phyloP scores from a whole-genome alignment of 352 stramenopile species.

The Globisporangium cylindrosporum region DNA sequence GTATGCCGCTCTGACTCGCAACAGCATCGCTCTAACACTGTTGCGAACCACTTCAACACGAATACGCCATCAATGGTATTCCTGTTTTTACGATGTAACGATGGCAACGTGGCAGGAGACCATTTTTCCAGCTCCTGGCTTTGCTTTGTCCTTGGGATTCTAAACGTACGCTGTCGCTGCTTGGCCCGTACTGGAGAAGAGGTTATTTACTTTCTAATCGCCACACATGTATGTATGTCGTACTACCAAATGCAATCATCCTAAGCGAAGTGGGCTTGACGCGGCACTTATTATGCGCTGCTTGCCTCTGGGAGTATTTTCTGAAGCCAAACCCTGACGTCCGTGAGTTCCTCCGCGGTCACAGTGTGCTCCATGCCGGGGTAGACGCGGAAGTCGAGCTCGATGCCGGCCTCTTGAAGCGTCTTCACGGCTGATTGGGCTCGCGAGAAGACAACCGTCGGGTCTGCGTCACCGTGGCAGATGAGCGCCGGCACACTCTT shows the following conservation, averaged over 20 bases:
- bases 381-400: slow-evolving; percentile 68
- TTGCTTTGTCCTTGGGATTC: neutral
- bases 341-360: slow-evolving; percentile 65
- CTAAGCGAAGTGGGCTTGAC: neutral
- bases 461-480: slow-evolving; percentile 72
- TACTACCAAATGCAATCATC: neutral
- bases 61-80: neutral
- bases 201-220: neutral
- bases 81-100: neutral
- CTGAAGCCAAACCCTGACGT: slow-evolving; percentile 61
- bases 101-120: neutral
- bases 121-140: neutral
- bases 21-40: too few relatives aligned
- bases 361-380: slow-evolving; percentile 61
- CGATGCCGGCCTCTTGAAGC: slow-evolving; percentile 43
- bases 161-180: neutral
- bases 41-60: neutral
- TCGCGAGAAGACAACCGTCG: slow-evolving; percentile 61
- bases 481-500: slow-evolving; percentile 72
- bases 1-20: neutral
- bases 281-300: neutral
- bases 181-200: neutral
- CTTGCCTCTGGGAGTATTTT: slow-evolving; percentile 14
- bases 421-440: slow-evolving; percentile 57
- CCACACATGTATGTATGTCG: neutral